phyloP scores from a whole-genome alignment of 2,329 filamentous ascomycete genomes.

The Dothistroma septosporum region DNA sequence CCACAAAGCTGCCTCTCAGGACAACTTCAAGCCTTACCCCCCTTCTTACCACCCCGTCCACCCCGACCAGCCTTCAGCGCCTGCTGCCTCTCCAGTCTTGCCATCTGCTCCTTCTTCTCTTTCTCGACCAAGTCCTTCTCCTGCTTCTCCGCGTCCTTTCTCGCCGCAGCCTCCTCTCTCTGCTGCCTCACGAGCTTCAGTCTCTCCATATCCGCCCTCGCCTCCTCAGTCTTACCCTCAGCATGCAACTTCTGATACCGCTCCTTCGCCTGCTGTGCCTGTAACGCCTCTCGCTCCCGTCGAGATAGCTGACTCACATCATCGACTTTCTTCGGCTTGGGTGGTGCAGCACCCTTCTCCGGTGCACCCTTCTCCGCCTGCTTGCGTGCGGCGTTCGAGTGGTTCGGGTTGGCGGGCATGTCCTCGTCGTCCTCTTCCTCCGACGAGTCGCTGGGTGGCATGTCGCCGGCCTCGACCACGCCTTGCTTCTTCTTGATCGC shows the following conservation, averaged over 20 bases:
- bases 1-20: neutral
- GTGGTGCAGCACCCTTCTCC: conserved; percentile 42
- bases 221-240: conserved; percentile 94
- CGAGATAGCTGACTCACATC: conserved; percentile 56
- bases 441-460: conserved; percentile 65
- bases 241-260: conserved; percentile 87
- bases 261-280: conserved; percentile 85
- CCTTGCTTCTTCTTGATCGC: conserved; percentile 72
- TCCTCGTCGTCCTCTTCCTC: conserved; percentile 57
- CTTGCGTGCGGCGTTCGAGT: conserved; percentile 62
- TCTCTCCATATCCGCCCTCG: conserved; percentile 80
- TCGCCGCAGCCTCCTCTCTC: conserved; percentile 74
- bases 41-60: conserved; percentile 42
- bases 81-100: conserved; percentile 46
- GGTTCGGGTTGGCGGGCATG: conserved; percentile 88
- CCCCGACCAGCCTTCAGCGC: conserved; percentile 38
- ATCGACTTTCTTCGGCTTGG: conserved; percentile 56
- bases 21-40: conserved; percentile 35
- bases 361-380: conserved; percentile 60
- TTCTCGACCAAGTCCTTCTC: conserved; percentile 55
- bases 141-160: conserved; percentile 66
- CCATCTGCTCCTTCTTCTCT: conserved; percentile 49
- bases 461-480: conserved; percentile 74
- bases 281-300: conserved; percentile 70
- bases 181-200: conserved; percentile 78